A percentile compares a stretch with the other conserved stretches of the same genome.
phyloP scores from a whole-genome alignment of 2,329 filamentous ascomycete species.

The Ustulina deusta region DNA sequence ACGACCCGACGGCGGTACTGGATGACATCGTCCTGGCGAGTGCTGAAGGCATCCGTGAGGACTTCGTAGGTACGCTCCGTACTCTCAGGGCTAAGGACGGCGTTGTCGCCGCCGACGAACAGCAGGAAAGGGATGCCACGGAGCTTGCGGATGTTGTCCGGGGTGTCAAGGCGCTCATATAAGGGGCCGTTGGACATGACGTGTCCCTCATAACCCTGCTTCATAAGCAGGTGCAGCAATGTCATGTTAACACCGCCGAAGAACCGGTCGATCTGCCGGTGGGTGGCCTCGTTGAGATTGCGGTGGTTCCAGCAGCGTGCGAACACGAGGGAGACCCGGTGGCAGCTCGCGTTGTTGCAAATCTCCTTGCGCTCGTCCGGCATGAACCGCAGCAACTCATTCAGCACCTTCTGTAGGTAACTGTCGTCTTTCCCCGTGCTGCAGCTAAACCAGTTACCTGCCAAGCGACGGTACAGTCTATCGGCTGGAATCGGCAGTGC shows the following conservation, averaged over 20 bases:
- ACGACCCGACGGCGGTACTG: conserved; percentile 66
- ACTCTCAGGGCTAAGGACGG: conserved; percentile 65
- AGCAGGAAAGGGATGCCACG: conserved; percentile 66
- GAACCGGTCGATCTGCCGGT: conserved; percentile 70
- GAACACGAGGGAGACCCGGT: conserved; percentile 70
- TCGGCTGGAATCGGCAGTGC: conserved; percentile 63
- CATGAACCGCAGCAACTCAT: conserved; percentile 69
- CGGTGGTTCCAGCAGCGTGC: conserved; percentile 73
- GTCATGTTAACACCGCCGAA: conserved; percentile 73
- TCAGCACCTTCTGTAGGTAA: conserved; percentile 62
- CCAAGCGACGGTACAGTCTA: conserved; percentile 59
- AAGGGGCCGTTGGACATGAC: conserved; percentile 65
- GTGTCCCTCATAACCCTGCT: conserved; percentile 63
- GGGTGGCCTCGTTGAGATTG: conserved; percentile 75
- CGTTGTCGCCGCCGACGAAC: conserved; percentile 68
- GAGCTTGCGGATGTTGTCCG: conserved; percentile 63
- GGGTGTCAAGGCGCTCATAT: conserved; percentile 61
- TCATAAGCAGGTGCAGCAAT: conserved; percentile 67
- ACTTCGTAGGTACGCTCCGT: conserved; percentile 67
- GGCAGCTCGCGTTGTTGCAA: conserved; percentile 72
- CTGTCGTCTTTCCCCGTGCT: conserved; percentile 60
- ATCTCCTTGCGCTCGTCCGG: conserved; percentile 66
- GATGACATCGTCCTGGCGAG: conserved; percentile 48
- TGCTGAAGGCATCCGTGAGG: conserved; percentile 64
- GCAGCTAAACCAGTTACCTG: conserved; percentile 68